Conservation (phyloP, 805 yeast species). For the Tetrapisispora namnaoensis region DNA sequence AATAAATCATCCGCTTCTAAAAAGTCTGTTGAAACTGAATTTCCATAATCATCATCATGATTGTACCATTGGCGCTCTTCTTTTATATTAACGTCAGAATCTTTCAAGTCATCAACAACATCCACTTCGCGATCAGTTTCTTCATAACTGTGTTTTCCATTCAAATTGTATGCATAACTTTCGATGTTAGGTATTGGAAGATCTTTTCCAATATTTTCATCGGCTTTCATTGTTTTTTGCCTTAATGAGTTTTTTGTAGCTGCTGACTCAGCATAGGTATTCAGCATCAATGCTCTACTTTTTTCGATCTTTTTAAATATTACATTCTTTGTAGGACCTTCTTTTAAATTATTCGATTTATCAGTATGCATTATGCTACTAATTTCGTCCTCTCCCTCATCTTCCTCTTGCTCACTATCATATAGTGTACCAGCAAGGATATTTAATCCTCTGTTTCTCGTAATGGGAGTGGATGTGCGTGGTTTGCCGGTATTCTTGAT, state of each 20-base stretch:
- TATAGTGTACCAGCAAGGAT: no score
- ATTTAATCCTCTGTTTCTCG: neutral
- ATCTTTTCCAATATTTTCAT: neutral
- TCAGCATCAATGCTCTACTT: conserved; percentile 13
- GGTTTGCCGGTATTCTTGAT: neutral
- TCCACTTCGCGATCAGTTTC: neutral
- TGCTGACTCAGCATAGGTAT: conserved; percentile 9
- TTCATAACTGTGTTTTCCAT: neutral
- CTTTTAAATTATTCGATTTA: neutral
- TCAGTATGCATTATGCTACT: neutral
- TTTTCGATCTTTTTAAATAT: conserved; percentile 10
- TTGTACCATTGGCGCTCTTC: conserved; percentile 28
- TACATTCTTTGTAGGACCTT: neutral
- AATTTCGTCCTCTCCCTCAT: neutral
- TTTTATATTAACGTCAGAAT: conserved; percentile 2
- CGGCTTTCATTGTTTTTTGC: neutral
- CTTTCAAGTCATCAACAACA: neutral
- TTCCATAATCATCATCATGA: conserved; percentile 25
- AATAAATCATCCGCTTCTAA: neutral
- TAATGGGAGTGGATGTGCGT: neutral
- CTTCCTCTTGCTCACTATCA: neutral
- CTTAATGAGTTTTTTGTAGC: neutral
- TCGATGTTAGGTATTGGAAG: neutral
- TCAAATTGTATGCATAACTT: neutral
- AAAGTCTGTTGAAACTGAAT: conserved; percentile 4